Percentiles rank a stretch among this genome's conserved stretches.
These are phyloP conservation scores for Sisymbrium irio DNA, from an alignment of 345 rosid species.

Conservation along the genomic window DNA sequence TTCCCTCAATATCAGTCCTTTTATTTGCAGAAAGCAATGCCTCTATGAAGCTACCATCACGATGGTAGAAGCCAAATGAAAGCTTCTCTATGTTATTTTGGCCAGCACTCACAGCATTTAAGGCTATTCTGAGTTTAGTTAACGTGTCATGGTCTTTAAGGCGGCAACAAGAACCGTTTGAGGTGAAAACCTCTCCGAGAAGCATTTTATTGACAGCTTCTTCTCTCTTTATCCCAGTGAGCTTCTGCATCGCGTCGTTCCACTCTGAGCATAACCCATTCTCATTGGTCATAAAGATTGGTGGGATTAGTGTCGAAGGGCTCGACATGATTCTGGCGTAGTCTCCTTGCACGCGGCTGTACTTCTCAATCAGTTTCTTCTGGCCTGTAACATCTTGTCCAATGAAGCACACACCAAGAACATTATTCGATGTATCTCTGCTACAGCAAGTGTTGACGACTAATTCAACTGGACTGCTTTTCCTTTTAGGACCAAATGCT, in stretches of 20 bases:
- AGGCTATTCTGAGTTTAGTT: constrained; percentile 58
- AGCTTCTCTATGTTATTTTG: constrained; percentile 53
- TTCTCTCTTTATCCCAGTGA: constrained; percentile 77
- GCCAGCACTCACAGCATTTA: constrained; percentile 57
- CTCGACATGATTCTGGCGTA: constrained; percentile 63
- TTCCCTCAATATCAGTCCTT: constrained; percentile 60
- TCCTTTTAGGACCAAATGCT: constrained; percentile 48
- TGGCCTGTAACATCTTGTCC: constrained; percentile 81
- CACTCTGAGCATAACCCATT: constrained; percentile 74
- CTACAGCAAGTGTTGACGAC: constrained; percentile 77
- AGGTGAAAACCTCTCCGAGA: constrained; percentile 74
- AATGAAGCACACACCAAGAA: constrained; percentile 73
- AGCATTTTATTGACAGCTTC: constrained; percentile 57
- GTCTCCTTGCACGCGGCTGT: constrained; percentile 64
- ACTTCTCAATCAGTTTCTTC: constrained; percentile 53
- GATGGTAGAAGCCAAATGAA: constrained; percentile 62
- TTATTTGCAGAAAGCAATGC: constrained; percentile 64
- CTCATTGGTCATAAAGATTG: constrained; percentile 69
- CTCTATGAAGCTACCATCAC: constrained; percentile 56
- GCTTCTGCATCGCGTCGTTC: constrained; percentile 77
- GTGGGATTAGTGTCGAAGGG: constrained; percentile 76
- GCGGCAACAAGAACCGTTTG: constrained; percentile 54
- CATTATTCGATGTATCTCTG: constrained; percentile 50
- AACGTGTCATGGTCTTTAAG: constrained; percentile 71
- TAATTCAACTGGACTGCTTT: constrained; percentile 50